Percentiles rank a stretch among this genome's conserved stretches.
Evolutionary conservation across 164 flowering plant genomes (phyloP).

Genomic region (Umbilicus rupestris): DNA sequence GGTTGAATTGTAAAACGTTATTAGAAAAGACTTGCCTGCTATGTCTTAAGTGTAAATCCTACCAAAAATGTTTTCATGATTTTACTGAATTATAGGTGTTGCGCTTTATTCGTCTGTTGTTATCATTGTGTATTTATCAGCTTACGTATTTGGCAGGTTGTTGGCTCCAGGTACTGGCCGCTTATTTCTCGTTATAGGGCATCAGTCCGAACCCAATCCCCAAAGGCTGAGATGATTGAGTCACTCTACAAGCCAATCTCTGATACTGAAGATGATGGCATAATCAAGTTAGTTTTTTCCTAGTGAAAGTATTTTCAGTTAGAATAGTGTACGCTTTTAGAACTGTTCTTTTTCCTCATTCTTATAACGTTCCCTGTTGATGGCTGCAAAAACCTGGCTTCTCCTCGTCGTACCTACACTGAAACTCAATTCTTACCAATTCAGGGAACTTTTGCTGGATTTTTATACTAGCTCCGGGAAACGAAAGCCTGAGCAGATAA

Average conservation of each 20-base stretch:
- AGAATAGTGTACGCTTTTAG: background rate
- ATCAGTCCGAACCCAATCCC: conserved; percentile 79
- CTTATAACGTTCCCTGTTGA: background rate
- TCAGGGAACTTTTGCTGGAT: conserved; percentile 71
- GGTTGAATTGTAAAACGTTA: background rate
- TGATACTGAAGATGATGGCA: conserved; percentile 56
- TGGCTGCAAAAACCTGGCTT: background rate
- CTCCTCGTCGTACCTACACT: background rate
- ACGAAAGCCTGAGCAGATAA: conserved; percentile 78
- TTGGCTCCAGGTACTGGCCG: conserved; percentile 86
- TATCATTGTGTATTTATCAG: background rate
- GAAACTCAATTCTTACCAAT: background rate
- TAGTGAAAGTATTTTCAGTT: background rate
- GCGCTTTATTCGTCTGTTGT: background rate
- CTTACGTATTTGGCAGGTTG: conserved; percentile 38
- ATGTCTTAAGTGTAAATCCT: no score
- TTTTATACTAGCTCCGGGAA: conserved; percentile 62
- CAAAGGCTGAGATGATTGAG: conserved; percentile 77
- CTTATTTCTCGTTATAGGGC: conserved; percentile 76
- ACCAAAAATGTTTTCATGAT: background rate
- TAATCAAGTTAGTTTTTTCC: conserved; percentile 18
- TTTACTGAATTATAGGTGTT: background rate
- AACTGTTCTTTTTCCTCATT: background rate
- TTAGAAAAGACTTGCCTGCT: background rate
- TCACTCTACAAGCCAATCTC: conserved; percentile 38